Base-by-base conservation (phyloP, 2,329 filamentous ascomycete genomes). In the Ilyonectria mors-panacis region DNA sequence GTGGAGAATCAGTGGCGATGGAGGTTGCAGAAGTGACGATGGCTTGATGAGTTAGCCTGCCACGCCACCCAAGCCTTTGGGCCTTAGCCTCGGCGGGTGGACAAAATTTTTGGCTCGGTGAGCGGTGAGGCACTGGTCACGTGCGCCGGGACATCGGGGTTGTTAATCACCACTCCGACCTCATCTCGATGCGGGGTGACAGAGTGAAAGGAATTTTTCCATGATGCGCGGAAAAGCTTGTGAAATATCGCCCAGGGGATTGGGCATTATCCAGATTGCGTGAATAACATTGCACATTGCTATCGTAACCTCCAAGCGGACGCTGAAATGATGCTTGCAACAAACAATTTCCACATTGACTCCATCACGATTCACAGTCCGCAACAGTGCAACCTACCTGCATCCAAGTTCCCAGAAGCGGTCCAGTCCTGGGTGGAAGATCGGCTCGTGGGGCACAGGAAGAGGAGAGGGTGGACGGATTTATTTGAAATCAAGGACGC, bases 31-130 rank as follows among this genome's bases (percentile, higher is more conserved):
- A 53, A 39, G 26, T 50, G 45, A 57, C 35, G 51, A 56, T 65
- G 50, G 33, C 21, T 55, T 47, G 51, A 56, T 65, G 56, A 42
- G 23, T 55, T 50, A 51, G 44, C 56, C 42, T 66, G 67, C 66
- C 63, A 70, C 58, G 67, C 66, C 63, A 70, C 58, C 48, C 50
- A 42, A 21, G 59, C 21, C 55, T 63, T 55, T 59, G 42, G 37
- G 47, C 56, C 54, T 67, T 72, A 75, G 73, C 71, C 66, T 70
- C 64, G 67, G 64, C 35, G 42, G 39, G 55, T 23, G 6, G 6
- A 15, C 7, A 13, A 35, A 64, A 67, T 59, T 56, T 59, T 50
- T 58, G 58, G 57, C 51, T 63, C 61, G 60, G 67, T 67, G 69
- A 61, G 59, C 56, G 59, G 64, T 48, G 30, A 56, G 17, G 19